Percentiles rank a stretch among this genome's conserved stretches.
Conservation (phyloP, 257 asterid species). For the Rubia yunnanensis region DNA sequence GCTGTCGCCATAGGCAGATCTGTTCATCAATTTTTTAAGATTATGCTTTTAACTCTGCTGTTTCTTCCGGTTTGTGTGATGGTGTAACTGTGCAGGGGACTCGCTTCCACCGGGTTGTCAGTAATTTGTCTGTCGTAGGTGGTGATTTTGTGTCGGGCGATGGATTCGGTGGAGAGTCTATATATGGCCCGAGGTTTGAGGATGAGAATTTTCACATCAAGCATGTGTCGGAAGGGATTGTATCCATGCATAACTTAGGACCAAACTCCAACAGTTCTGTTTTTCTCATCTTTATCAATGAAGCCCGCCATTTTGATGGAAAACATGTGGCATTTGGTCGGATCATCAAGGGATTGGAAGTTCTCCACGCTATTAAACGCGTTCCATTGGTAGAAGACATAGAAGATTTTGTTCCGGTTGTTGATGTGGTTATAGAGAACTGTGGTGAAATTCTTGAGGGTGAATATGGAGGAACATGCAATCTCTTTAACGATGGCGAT, state of each 20-base stretch:
- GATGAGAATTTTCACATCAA: conserved; percentile 34
- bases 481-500: conserved; percentile 36
- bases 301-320: conserved; percentile 39
- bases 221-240: conserved; percentile 34
- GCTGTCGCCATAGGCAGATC: too few species aligned
- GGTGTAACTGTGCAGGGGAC: conserved; percentile 18
- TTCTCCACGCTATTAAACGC: conserved; percentile 58
- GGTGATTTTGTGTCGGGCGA: conserved; percentile 30
- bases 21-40: too few species aligned
- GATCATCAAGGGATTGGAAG: conserved; percentile 57
- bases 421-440: conserved; percentile 42
- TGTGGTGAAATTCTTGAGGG: conserved; percentile 67
- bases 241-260: conserved; percentile 35
- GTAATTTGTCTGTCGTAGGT: conserved; percentile 25
- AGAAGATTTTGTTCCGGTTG: conserved; percentile 30
- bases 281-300: conserved; percentile 23
- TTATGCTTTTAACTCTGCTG: too few species aligned
- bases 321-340: conserved; percentile 70
- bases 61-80: background rate
- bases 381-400: conserved; percentile 20
- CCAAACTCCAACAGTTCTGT: conserved; percentile 29
- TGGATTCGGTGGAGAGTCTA: conserved; percentile 33
- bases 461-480: conserved; percentile 23
- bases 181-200: conserved; percentile 29
- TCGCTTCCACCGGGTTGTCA: conserved; percentile 27